phyloP scores from a whole-genome alignment of 257 asterid genomes.

The Nicotiana benthamiana region DNA sequence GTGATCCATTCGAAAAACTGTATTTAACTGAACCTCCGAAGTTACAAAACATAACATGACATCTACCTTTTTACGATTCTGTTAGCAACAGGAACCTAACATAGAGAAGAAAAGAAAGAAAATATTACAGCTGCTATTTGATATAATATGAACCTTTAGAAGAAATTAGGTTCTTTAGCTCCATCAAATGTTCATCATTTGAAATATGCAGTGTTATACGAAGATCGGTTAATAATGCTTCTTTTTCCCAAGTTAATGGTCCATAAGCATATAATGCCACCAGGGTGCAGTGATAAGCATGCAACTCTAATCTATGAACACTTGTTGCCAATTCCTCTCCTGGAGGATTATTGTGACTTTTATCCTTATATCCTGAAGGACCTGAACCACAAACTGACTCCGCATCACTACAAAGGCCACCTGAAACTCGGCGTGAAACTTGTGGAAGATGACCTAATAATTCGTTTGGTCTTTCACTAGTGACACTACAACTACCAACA shows the following conservation, averaged over 20 bases:
- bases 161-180: conserved; percentile 65
- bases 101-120: conserved; percentile 6
- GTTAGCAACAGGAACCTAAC: conserved; percentile 15
- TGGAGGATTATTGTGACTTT: conserved; percentile 30
- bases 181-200: conserved; percentile 87
- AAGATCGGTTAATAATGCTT: conserved; percentile 73
- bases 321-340: conserved; percentile 47
- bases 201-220: conserved; percentile 77
- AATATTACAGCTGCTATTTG: conserved; percentile 25
- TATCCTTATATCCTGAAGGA: conserved; percentile 37
- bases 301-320: conserved; percentile 70
- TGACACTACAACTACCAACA: conserved; percentile 78
- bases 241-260: conserved; percentile 93
- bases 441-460: conserved; percentile 21
- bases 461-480: conserved; percentile 33
- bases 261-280: conserved; percentile 75
- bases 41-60: conserved; percentile 25
- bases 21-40: conserved; percentile 18
- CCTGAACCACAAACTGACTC: conserved; percentile 45
- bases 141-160: conserved; percentile 33
- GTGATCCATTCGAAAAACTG: conserved; percentile 16
- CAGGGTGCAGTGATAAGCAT: conserved; percentile 72
- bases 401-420: conserved; percentile 44
- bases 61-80: conserved; percentile 35
- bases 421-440: conserved; percentile 32